Evolutionary conservation across 2,329 filamentous ascomycete species (phyloP), one percentile per base, ranked within the genome.

Genomic region (Phaeomoniella chlamydospora): DNA sequence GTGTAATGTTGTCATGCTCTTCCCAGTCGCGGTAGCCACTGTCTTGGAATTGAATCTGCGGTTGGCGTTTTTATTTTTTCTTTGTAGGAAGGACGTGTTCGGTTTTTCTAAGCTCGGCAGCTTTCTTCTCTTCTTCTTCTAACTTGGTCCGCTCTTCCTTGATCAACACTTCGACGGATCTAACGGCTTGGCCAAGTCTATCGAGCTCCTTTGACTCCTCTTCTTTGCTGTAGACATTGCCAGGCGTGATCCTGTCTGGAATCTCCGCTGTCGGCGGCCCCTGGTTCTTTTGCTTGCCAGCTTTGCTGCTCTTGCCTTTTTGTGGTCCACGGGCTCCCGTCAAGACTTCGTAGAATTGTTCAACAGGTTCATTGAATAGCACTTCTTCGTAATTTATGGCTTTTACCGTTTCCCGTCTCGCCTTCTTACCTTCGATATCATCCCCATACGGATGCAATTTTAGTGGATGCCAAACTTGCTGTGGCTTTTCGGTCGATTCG

Each of bases 301-400:
- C 65, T 45, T 77, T 74, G 17, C 70, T 68, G 29, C 71, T 72
- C 45, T 72, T 74, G 30, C 71, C 72, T 37, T 69, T 69, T 13
- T 49, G 45, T 40, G 35, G 52, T 50, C 52, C 58, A 3, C 57
- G 43, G 41, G 83, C 83, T 4, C 71, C 68, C 2, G 86, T 96
- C 41, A 98, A 67, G 17, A 84, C 67, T 43, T 93, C 84, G 59
- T 84, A 94, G 52, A 98, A 48, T 32, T 81, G 74, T 57, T 94
- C 84, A 48, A 86, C 90, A 0, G 90, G 90, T 58, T 98, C 90
- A 61, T 94, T 96, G 68, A 98, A 98, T 34, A 96, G 72, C 45
- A 96, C 80, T 52, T 94, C 86, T 57, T 98, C 90, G 53, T 94
- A 85, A 39, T 76, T 78, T 70, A 90, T 88, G 35, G 77, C 74